phyloP scores from a whole-genome alignment of 768 basidiomycete genomes.

The Rhizopogon vesiculosus region DNA sequence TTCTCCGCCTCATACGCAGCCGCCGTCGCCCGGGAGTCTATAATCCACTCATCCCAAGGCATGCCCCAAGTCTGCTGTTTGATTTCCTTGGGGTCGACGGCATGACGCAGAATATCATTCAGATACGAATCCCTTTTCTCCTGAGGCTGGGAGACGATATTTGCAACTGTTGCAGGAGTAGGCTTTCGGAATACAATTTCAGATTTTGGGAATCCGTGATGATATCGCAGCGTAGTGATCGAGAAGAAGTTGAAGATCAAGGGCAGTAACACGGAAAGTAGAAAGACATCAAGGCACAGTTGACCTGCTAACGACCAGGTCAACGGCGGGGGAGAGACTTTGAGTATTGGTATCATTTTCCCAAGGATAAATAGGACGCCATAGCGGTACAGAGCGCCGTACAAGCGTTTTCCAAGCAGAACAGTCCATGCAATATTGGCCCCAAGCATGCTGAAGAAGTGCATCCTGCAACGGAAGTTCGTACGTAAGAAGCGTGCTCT shows the following conservation, averaged over 20 bases:
- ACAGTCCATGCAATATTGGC: slow-evolving; percentile 22
- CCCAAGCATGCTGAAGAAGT: slow-evolving; percentile 21
- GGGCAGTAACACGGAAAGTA: slow-evolving; percentile 21
- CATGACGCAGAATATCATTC: slow-evolving; percentile 22
- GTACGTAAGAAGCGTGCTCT: neutral
- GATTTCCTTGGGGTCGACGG: slow-evolving; percentile 24
- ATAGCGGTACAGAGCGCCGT: slow-evolving; percentile 21
- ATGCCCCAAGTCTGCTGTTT: slow-evolving; percentile 19
- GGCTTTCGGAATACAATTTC: slow-evolving; percentile 28
- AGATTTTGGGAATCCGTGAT: slow-evolving; percentile 21
- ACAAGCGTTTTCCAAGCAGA: slow-evolving; percentile 18
- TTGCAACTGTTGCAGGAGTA: slow-evolving; percentile 19
- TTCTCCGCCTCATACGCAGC: slow-evolving; percentile 17
- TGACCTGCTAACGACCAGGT: slow-evolving; percentile 19
- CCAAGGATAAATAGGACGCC: slow-evolving; percentile 22
- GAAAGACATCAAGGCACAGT: slow-evolving; percentile 18
- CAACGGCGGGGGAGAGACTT: slow-evolving; percentile 11
- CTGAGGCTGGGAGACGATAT: slow-evolving; percentile 16
- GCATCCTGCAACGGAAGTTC: slow-evolving; percentile 9
- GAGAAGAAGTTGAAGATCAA: slow-evolving; percentile 18
- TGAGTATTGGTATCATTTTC: slow-evolving; percentile 12
- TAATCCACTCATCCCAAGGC: slow-evolving; percentile 29
- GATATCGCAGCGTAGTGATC: slow-evolving; percentile 16
- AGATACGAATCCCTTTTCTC: slow-evolving; percentile 22
- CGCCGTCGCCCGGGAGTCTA: slow-evolving; percentile 26